Evolutionary conservation across 768 basidiomycete genomes (phyloP), one percentile per base, ranked within the genome.

Genomic region (Pisolithus marmoratus): DNA sequence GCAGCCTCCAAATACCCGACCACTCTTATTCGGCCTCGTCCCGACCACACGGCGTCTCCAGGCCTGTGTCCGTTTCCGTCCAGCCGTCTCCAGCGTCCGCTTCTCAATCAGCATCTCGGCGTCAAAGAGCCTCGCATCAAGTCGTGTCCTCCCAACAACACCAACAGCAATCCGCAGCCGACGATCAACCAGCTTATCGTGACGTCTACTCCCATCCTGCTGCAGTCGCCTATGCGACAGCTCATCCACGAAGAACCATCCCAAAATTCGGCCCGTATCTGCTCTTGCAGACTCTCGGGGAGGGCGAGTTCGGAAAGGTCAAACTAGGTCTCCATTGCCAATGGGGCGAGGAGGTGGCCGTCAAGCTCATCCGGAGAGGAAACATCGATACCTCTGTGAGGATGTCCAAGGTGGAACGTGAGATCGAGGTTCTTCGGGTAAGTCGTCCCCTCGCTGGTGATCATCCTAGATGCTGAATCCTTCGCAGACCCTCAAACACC

Each of bases 301-400:
- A 99, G 71, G 95, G 95, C 59, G 95, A 98, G 74, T 97, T 97
- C 64, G 94, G 94, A 43, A 98, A 98, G 68, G 94, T 98, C 72
- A 98, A 97, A 68, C 82, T 98, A n/a, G 95, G 95, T 5, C 76
- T 98, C 48, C 95, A 98, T 62, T 78, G 76, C 58, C 84, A 89
- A 58, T 96, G 89, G 84, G 94, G 92, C 27, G 94, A 96, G 68
- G 95, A 97, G 66, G 94, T 95, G n/a, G 95, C 95, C 12, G 94
- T 97, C 62, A 99, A 99, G 74, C 76, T 99, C 53, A 98, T 98
- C 61, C 80, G 94, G 49, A 75, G 94, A 50, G 93, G 93, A 29
- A 97, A 90, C 64, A 83, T 98, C 51, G 94, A 97, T 60, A 87
- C 80, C 51, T 73, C 80, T 14, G 81, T 90, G 5, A 80, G 94